phyloP scores from a whole-genome alignment of 768 basidiomycete species.

The Boletus sp. region DNA sequence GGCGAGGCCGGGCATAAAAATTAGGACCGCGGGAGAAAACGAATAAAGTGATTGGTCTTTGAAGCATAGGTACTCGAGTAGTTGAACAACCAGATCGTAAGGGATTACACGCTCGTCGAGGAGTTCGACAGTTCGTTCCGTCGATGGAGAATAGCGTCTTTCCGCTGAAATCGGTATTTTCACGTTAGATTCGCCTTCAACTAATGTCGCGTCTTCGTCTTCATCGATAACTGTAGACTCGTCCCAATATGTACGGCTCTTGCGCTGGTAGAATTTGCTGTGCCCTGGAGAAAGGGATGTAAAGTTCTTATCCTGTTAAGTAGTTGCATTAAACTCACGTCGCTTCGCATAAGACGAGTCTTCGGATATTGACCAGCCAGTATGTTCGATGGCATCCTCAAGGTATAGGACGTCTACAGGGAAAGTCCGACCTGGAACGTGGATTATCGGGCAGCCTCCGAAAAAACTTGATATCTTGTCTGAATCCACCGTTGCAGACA shows the following conservation, averaged over 20 bases:
- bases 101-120: slow-evolving; percentile 87
- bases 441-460: slow-evolving; percentile 77
- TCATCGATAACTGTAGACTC: slow-evolving; percentile 63
- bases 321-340: slow-evolving; percentile 40
- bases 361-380: slow-evolving; percentile 75
- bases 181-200: slow-evolving; percentile 15
- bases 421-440: slow-evolving; percentile 92
- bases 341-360: slow-evolving; percentile 77
- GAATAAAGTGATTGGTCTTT: slow-evolving; percentile 45
- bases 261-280: slow-evolving; percentile 62
- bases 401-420: slow-evolving; percentile 84
- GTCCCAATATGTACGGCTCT: slow-evolving; percentile 69
- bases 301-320: background rate
- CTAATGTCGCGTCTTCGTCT: slow-evolving; percentile 57
- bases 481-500: slow-evolving; percentile 95
- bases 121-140: slow-evolving; percentile 74
- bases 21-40: slow-evolving; percentile 77
- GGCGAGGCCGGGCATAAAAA: slow-evolving; percentile 94
- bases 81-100: slow-evolving; percentile 81
- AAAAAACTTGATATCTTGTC: slow-evolving; percentile 88
- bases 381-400: slow-evolving; percentile 87
- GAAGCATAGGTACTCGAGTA: slow-evolving; percentile 84
- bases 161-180: slow-evolving; percentile 50
- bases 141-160: slow-evolving; percentile 76
- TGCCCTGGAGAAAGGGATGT: slow-evolving; percentile 40